Evolutionary conservation across 768 basidiomycete species (phyloP).

Genomic region (Antrodiella citrinella): DNA sequence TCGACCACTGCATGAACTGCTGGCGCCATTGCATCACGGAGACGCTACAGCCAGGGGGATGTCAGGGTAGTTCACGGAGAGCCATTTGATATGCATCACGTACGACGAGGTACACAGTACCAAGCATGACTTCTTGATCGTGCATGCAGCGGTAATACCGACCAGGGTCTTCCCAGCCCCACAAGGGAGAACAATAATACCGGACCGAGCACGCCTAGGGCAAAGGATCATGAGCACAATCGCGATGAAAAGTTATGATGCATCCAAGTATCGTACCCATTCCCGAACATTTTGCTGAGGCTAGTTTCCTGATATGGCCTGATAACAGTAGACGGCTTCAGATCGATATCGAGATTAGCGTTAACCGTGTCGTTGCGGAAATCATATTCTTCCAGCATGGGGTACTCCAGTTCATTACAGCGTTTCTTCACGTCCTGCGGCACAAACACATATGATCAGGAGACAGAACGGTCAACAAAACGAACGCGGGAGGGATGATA

Average conservation of each 20-base stretch:
- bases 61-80: neutral
- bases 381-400: constrained; percentile 98
- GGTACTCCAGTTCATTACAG: constrained; percentile 94
- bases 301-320: constrained; percentile 98
- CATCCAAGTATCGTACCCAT: constrained; percentile 53
- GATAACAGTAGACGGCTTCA: constrained; percentile 96
- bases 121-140: constrained; percentile 97
- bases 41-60: constrained; percentile 37
- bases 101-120: constrained; percentile 97
- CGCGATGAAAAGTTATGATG: neutral
- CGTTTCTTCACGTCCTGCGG: constrained; percentile 88
- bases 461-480: no score
- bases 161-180: constrained; percentile 98
- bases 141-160: constrained; percentile 98
- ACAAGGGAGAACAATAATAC: constrained; percentile 97
- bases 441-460: neutral
- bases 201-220: constrained; percentile 88
- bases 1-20: constrained; percentile 98
- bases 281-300: constrained; percentile 99
- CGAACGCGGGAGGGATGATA: neutral
- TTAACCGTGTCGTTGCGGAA: constrained; percentile 97
- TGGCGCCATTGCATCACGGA: constrained; percentile 99
- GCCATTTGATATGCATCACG: constrained; percentile 25
- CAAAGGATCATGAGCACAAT: constrained; percentile 7
- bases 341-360: constrained; percentile 94